Base-by-base conservation (phyloP, 1,139 yeast species). In the Pichia sp. region DNA sequence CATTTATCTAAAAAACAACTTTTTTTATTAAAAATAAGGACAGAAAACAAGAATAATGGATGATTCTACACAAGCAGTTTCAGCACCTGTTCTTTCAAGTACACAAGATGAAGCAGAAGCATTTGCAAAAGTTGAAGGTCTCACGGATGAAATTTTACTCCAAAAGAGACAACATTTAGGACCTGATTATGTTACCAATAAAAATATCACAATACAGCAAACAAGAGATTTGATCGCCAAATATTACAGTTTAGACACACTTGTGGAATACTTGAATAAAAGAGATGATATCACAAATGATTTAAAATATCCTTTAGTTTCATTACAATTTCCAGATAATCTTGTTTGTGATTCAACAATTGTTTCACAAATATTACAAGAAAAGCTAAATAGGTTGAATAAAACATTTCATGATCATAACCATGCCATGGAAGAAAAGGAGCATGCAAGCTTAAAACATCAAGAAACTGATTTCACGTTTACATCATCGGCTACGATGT, bases 241-340 rank as follows among this genome's bases (percentile, higher is more conserved):
- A 0, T 83, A 82, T 65, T 85, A 84, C 61, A 71, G 78, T 27
- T 60, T 84, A 1, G 74, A 73, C 22, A 74, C 75, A 50, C 63
- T 86, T 14, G 69, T 73, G 0, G 59, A 61, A 1, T 73, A 66
- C 56, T 65, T 84, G 42, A 57, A 61, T 30, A 59, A 64, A 16
- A 68, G 71, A 38, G 67, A 64, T 9, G 63, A 60, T 3, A 43
- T n/a, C 19, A 58, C 60, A 1, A 65, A 66, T 0, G 45, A 46
- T n/a, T 57, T 58, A 31, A 63, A 62, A 46, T 83, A 72, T 65
- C 69, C 66, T 45, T 74, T 76, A 43, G 76, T 91, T 4, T 91
- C 98, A 0, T 71, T 93, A 42, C 99, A 93, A 68, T 91, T 95
- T 60, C 98, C 99, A 0, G 99, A 95, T 67, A 60, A 72, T 9